Evolutionary conservation across 805 yeast species (phyloP).

Genomic region (Lipomyces sp.): DNA sequence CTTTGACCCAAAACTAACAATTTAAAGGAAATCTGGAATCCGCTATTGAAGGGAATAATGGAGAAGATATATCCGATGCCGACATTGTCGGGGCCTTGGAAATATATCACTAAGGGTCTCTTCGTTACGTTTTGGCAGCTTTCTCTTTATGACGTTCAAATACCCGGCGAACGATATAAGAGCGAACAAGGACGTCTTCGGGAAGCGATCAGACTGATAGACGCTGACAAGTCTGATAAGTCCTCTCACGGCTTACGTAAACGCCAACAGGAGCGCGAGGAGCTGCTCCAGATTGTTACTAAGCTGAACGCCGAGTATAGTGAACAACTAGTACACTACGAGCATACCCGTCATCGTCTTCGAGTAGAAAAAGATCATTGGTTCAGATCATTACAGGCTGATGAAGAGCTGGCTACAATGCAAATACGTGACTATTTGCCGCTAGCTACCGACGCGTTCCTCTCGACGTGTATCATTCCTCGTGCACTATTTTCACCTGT

Average conservation of each 20-base stretch:
- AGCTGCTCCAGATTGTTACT: constrained; percentile 17
- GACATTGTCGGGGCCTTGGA: constrained; percentile 41
- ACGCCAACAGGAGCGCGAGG: constrained; percentile 21
- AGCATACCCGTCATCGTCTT: constrained; percentile 44
- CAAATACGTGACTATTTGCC: constrained; percentile 9
- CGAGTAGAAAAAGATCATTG: constrained; percentile 41
- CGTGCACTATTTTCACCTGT: constrained; percentile 76
- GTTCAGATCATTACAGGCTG: constrained; percentile 38
- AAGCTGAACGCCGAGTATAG: constrained; percentile 47
- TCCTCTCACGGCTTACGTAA: constrained; percentile 8
- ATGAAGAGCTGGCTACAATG: constrained; percentile 1
- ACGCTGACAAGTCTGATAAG: constrained; percentile 15
- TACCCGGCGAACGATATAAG: constrained; percentile 56
- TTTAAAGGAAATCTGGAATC: constrained; percentile 51
- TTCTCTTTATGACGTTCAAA: constrained; percentile 71
- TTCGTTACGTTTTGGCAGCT: constrained; percentile 74
- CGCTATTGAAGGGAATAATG: constrained; percentile 46
- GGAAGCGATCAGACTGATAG: constrained; percentile 38
- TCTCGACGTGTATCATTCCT: constrained; percentile 74
- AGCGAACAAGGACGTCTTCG: constrained; percentile 52
- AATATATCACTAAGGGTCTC: constrained; percentile 48
- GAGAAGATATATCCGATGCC: constrained; percentile 40
- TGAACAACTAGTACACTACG: constrained; percentile 53
- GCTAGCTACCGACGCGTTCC: constrained; percentile 46
- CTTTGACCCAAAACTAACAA: constrained; percentile 17